Conservation (phyloP, 2,329 filamentous ascomycete genomes). For the Penicillium sp. region DNA sequence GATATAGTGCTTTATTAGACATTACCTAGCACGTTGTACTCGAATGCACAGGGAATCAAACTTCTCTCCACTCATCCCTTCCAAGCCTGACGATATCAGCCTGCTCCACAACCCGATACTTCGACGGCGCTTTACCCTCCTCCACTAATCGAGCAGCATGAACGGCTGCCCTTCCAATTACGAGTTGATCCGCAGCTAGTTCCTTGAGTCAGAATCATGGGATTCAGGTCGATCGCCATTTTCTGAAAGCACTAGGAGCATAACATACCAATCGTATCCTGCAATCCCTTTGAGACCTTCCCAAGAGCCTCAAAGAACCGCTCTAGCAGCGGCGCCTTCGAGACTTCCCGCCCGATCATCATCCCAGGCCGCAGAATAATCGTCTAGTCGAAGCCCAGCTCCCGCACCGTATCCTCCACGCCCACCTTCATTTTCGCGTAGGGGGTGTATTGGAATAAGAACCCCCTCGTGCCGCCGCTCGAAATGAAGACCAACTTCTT, state of each 20-base stretch:
- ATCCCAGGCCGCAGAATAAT: conserved; percentile 43
- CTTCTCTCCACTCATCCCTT: conserved; percentile 35
- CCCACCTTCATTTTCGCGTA: conserved; percentile 46
- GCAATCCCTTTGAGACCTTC: conserved; percentile 30
- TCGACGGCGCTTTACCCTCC: conserved; percentile 34
- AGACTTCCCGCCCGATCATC: conserved; percentile 35
- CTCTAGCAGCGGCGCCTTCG: conserved; percentile 30
- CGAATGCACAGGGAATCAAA: conserved; percentile 14
- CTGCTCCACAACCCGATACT: conserved; percentile 36
- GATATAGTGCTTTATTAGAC: too few relatives aligned
- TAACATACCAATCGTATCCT: conserved; percentile 35
- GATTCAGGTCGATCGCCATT: too few relatives aligned
- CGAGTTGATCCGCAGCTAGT: conserved; percentile 33
- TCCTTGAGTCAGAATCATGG: not conserved
- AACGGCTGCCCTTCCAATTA: conserved; percentile 36
- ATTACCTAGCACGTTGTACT: not conserved
- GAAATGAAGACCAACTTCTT: conserved; percentile 44
- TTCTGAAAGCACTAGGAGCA: conserved; percentile 7
- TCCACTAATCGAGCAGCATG: conserved; percentile 31
- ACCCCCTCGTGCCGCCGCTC: conserved; percentile 37
- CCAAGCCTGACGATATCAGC: conserved; percentile 37
- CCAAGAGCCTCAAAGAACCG: conserved; percentile 27
- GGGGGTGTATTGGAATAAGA: conserved; percentile 35
- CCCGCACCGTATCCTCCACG: conserved; percentile 42
- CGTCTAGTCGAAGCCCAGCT: conserved; percentile 41